A percentile compares a stretch with the other conserved stretches of the same genome.
Conservation (phyloP, 768 basidiomycete species). For the Lactifluus volemus region DNA sequence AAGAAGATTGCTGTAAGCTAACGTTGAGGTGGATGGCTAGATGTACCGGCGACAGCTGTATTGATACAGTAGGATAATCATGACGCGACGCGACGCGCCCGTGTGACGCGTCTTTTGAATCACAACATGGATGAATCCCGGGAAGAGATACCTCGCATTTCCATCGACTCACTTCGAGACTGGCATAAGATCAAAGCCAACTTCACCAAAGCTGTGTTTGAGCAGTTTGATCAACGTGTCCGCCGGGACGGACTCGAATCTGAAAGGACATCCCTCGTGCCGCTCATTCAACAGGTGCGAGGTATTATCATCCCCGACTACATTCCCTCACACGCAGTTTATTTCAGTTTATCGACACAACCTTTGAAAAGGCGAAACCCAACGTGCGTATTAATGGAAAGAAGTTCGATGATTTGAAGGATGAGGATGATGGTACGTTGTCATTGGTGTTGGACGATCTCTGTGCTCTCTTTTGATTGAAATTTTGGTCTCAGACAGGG, state of each 20-base stretch:
- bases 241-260: constrained; percentile 5
- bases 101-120: not conserved
- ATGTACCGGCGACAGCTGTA: not conserved
- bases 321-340: not conserved
- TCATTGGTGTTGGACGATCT: no score
- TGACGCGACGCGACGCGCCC: not conserved
- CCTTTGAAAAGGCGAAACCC: constrained; percentile 16
- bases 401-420: constrained; percentile 15
- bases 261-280: not conserved
- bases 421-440: constrained; percentile 6
- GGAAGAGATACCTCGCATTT: constrained; percentile 17
- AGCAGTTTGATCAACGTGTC: constrained; percentile 8
- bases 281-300: constrained; percentile 10
- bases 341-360: constrained; percentile 14
- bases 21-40: not conserved
- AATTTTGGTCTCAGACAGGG: constrained; percentile 28
- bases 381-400: constrained; percentile 20
- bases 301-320: not conserved
- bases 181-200: constrained; percentile 18
- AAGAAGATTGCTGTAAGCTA: constrained; percentile 10
- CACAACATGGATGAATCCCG: constrained; percentile 13
- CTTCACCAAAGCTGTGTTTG: constrained; percentile 10
- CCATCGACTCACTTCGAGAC: constrained; percentile 13
- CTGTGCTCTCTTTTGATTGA: not conserved
- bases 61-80: not conserved